phyloP scores from a whole-genome alignment of 2,329 filamentous ascomycete genomes.

The Tolypocladium guangdongense region DNA sequence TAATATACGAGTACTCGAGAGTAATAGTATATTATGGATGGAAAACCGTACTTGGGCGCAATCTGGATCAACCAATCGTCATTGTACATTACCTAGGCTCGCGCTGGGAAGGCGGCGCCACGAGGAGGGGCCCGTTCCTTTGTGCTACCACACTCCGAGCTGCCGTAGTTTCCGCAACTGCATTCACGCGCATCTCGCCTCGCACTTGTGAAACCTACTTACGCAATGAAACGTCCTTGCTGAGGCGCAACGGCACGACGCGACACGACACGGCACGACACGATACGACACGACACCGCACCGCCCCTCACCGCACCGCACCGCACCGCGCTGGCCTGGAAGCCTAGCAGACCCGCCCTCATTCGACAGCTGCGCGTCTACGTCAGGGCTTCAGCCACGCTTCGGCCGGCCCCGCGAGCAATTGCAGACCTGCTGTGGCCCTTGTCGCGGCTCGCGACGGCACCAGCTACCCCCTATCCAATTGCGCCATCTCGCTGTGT shows the following conservation, averaged over 20 bases:
- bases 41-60: no score
- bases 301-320: no score
- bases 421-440: not conserved
- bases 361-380: not conserved
- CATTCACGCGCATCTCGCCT: not conserved
- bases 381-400: not conserved
- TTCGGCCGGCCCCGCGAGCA: not conserved
- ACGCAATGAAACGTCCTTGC: not conserved
- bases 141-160: no score
- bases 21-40: no score
- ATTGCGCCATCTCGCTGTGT: not conserved
- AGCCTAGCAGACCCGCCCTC: not conserved
- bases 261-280: not conserved
- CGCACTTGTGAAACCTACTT: no score
- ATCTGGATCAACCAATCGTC: no score
- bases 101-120: no score
- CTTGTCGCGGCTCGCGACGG: not conserved
- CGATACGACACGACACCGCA: no score
- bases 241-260: not conserved
- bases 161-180: not conserved
- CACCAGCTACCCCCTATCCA: not conserved
- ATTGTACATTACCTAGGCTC: no score
- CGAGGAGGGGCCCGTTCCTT: no score
- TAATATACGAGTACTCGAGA: no score
- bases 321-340: no score